A percentile compares a stretch with the other conserved stretches of the same genome.
Evolutionary conservation across 2,329 filamentous ascomycete genomes (phyloP).

Genomic region (Amauroascus verrucosus): DNA sequence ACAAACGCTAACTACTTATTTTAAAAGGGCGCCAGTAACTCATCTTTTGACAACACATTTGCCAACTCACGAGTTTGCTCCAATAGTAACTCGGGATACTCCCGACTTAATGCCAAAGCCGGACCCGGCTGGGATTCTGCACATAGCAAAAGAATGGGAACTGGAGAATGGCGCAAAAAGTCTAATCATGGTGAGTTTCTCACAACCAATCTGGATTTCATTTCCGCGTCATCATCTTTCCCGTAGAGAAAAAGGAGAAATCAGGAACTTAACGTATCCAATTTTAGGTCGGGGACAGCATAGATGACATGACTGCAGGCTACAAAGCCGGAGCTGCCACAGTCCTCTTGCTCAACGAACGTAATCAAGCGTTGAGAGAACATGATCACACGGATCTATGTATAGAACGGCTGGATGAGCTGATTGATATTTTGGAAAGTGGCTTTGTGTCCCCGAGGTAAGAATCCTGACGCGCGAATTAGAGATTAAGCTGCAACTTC

Average conservation of each 20-base stretch:
- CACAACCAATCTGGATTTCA: background rate
- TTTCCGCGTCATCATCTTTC: background rate
- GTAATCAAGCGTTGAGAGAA: constrained; percentile 57
- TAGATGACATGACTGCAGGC: constrained; percentile 90
- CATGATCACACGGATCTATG: constrained; percentile 70
- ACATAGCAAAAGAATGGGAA: constrained; percentile 71
- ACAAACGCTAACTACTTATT: background rate
- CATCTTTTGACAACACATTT: constrained; percentile 59
- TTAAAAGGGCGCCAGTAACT: constrained; percentile 31
- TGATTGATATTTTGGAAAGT: constrained; percentile 62
- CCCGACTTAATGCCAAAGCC: constrained; percentile 62
- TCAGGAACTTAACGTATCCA: background rate
- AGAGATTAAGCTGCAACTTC: background rate
- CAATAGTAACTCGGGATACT: constrained; percentile 75
- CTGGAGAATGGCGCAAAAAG: constrained; percentile 40
- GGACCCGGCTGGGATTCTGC: constrained; percentile 73
- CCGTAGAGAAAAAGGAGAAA: background rate
- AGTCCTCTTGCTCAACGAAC: constrained; percentile 76
- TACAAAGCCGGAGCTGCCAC: constrained; percentile 75
- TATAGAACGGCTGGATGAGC: constrained; percentile 61
- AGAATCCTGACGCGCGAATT: background rate
- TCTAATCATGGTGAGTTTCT: constrained; percentile 47
- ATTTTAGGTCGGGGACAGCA: constrained; percentile 55
- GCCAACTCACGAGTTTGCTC: constrained; percentile 55
- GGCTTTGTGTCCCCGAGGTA: constrained; percentile 53